A percentile compares a stretch with the other conserved stretches of the same genome.
Conservation (phyloP, 495 filamentous ascomycete species). For the Hypoxylon fuscum region DNA sequence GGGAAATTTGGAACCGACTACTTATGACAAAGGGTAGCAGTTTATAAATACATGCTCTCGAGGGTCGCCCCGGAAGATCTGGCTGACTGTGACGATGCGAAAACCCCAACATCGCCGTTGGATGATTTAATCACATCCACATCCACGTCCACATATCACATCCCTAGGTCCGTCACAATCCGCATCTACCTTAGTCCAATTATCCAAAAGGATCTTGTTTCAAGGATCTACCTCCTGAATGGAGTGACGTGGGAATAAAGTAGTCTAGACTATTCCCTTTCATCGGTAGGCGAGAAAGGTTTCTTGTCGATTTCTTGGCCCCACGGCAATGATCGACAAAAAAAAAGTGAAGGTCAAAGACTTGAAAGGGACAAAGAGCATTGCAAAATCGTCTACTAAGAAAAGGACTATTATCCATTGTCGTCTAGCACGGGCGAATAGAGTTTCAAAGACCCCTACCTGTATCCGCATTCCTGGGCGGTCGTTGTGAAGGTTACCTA, state of each 20-base stretch:
- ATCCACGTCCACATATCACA: constrained; percentile 4
- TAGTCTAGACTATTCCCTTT: constrained; percentile 30
- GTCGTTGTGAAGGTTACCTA: constrained; percentile 27
- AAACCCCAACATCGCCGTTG: constrained; percentile 6
- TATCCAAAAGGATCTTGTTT: constrained; percentile 15
- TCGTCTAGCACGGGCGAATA: constrained; percentile 13
- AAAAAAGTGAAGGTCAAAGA: constrained; percentile 7
- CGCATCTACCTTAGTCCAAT: constrained; percentile 18
- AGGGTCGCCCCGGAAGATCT: not conserved
- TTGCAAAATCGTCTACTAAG: not conserved
- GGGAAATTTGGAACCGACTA: not conserved
- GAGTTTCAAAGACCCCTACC: constrained; percentile 1
- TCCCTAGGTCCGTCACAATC: constrained; percentile 13
- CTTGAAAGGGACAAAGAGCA: not conserved
- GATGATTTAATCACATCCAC: constrained; percentile 20
- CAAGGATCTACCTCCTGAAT: constrained; percentile 12
- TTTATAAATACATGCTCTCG: constrained; percentile 12
- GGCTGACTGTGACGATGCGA: not conserved
- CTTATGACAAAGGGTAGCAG: not conserved
- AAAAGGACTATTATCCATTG: constrained; percentile 12
- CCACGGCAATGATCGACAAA: constrained; percentile 24
- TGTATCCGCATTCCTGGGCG: constrained; percentile 24
- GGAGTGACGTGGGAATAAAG: constrained; percentile 2
- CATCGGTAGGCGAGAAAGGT: constrained; percentile 21
- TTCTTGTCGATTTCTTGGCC: constrained; percentile 17